Evolutionary conservation across 257 asterid species (phyloP).

Genomic region (Plantago elongata): DNA sequence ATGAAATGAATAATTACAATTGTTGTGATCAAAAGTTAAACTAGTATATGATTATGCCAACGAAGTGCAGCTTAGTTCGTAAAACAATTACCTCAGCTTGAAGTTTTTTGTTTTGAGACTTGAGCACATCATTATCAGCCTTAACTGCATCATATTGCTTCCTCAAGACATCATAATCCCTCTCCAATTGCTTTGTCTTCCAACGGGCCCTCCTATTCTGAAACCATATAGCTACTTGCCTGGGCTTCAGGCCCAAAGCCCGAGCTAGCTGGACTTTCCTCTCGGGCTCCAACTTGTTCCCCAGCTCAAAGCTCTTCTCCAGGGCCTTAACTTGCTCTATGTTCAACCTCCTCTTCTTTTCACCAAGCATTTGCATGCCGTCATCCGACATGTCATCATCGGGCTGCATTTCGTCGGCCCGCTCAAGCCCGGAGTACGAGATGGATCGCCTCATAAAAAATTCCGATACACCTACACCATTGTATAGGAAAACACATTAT

Average conservation of each 20-base stretch:
- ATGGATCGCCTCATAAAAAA: constrained; percentile 43
- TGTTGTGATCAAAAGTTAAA: too few relatives aligned
- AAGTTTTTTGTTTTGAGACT: constrained; percentile 53
- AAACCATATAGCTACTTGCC: constrained; percentile 66
- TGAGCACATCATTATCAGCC: constrained; percentile 56
- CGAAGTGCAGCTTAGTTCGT: too few relatives aligned
- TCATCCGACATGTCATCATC: constrained; percentile 58
- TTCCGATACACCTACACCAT: constrained; percentile 23
- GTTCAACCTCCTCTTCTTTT: constrained; percentile 57
- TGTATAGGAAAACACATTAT: not conserved
- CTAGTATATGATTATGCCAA: too few relatives aligned
- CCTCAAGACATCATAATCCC: constrained; percentile 48
- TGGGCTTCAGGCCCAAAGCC: constrained; percentile 56
- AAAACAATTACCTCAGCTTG: constrained; percentile 44
- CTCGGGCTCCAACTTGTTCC: constrained; percentile 60
- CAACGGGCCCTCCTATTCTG: constrained; percentile 68
- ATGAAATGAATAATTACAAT: too few relatives aligned
- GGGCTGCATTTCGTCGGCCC: constrained; percentile 31
- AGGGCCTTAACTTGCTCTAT: constrained; percentile 60
- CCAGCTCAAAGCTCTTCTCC: constrained; percentile 57
- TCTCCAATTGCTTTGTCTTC: constrained; percentile 67
- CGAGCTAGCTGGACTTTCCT: constrained; percentile 62
- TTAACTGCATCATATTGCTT: constrained; percentile 52
- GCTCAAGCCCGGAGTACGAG: constrained; percentile 44
- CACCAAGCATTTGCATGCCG: constrained; percentile 44